Evolutionary conservation across 768 basidiomycete species (phyloP).

Genomic region (Austroboletus festivus): DNA sequence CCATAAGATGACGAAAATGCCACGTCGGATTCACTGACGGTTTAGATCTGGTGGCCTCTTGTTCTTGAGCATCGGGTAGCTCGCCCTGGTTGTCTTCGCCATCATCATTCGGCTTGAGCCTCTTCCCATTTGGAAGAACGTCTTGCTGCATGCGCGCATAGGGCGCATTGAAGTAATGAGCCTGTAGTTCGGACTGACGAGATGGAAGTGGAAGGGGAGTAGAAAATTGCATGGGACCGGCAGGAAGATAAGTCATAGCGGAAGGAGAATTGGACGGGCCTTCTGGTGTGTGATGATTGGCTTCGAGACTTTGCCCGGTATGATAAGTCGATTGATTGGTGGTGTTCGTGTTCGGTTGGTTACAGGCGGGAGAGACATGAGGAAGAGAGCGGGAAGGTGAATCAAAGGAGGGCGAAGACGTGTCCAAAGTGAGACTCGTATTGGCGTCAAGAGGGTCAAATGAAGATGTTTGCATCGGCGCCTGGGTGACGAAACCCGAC

Average conservation of each 20-base stretch:
- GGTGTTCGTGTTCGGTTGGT: conserved; percentile 7
- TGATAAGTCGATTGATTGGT: conserved; percentile 18
- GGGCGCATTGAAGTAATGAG: conserved; percentile 20
- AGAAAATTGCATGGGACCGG: conserved; percentile 32
- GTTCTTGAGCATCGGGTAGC: conserved; percentile 21
- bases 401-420: conserved; percentile 13
- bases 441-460: conserved; percentile 10
- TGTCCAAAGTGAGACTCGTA: conserved; percentile 9
- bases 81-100: conserved; percentile 15
- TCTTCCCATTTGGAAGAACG: conserved; percentile 12
- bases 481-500: conserved; percentile 10
- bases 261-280: conserved; percentile 7
- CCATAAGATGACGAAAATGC: not conserved
- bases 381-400: conserved; percentile 5
- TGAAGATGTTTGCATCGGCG: conserved; percentile 8
- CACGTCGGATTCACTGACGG: conserved; percentile 13
- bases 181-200: conserved; percentile 29
- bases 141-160: conserved; percentile 4
- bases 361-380: conserved; percentile 14
- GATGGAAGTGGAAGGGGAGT: conserved; percentile 25
- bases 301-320: not conserved
- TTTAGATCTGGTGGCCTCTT: conserved; percentile 19
- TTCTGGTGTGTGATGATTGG: conserved; percentile 10
- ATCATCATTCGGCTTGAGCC: conserved; percentile 21
- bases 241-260: conserved; percentile 14